Evolutionary conservation across 495 filamentous ascomycete species (phyloP).

Genomic region (Penicillium turbatum): DNA sequence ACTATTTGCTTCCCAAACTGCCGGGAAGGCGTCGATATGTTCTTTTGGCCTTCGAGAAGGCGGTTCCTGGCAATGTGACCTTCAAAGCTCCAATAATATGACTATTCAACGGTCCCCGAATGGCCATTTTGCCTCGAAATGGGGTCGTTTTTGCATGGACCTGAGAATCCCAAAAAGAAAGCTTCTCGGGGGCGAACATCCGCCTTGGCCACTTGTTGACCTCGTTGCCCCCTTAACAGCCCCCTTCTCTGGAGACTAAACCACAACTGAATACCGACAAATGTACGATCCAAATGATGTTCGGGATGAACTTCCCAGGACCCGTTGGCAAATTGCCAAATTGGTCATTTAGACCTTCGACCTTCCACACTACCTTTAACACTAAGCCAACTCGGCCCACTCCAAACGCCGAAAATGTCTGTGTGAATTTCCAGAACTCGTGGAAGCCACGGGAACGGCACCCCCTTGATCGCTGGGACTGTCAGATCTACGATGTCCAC

Average conservation of each 20-base stretch:
- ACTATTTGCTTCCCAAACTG: constrained; percentile 23
- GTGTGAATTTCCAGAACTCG: constrained; percentile 1
- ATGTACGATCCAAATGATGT: neutral
- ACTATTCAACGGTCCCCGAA: constrained; percentile 12
- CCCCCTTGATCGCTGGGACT: constrained; percentile 6
- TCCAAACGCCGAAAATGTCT: constrained; percentile 4
- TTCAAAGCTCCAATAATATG: constrained; percentile 6
- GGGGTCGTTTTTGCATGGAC: neutral
- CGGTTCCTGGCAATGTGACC: constrained; percentile 2
- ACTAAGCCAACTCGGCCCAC: constrained; percentile 4
- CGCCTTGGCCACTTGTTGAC: neutral
- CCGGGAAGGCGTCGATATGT: constrained; percentile 18
- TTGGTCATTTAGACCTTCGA: neutral
- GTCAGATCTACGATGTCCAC: constrained; percentile 5
- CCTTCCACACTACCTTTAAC: neutral
- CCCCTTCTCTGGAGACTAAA: neutral
- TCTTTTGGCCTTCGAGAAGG: constrained; percentile 26
- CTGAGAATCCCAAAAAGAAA: neutral
- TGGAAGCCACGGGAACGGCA: constrained; percentile 3
- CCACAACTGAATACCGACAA: neutral
- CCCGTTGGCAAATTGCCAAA: neutral
- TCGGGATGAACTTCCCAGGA: neutral
- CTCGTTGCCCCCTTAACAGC: constrained; percentile 3
- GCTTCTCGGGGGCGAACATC: neutral
- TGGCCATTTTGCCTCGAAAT: neutral